These are phyloP conservation scores for Daldinia vernicosa DNA, from an alignment of 495 filamentous ascomycete species.

Conservation along the genomic window DNA sequence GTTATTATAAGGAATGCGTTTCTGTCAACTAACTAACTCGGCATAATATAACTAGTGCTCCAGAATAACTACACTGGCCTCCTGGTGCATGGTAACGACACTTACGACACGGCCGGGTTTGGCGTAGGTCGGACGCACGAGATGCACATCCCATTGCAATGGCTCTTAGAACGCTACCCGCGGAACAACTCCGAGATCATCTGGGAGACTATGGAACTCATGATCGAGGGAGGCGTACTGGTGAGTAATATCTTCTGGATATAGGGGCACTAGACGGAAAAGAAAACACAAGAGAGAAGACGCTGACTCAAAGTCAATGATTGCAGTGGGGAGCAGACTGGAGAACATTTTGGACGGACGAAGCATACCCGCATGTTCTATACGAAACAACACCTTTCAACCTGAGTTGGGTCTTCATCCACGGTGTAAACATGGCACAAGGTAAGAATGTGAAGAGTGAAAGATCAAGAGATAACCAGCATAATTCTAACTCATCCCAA, in stretches of 20 bases:
- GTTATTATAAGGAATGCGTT: no score
- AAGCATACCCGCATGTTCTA: constrained; percentile 27
- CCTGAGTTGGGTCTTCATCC: constrained; percentile 41
- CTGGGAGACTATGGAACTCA: constrained; percentile 48
- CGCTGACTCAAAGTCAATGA: background rate
- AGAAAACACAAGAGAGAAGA: background rate
- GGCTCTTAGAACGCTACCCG: constrained; percentile 61
- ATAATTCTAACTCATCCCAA: background rate
- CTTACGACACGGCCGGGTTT: constrained; percentile 28
- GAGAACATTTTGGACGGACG: constrained; percentile 34
- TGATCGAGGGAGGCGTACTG: constrained; percentile 24
- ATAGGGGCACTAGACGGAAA: no score
- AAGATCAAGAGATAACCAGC: background rate
- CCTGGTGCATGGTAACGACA: constrained; percentile 31
- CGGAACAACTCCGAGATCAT: constrained; percentile 39
- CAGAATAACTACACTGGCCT: constrained; percentile 40
- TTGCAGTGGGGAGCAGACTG: constrained; percentile 33
- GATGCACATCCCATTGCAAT: constrained; percentile 51
- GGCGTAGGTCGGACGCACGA: constrained; percentile 42
- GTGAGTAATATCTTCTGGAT: no score
- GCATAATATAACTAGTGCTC: constrained; percentile 32
- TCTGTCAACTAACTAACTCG: no score
- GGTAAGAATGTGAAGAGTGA: constrained; percentile 26
- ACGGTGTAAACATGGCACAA: constrained; percentile 49
- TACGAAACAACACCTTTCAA: constrained; percentile 29